These are phyloP conservation scores for Naegleria gruberi DNA, from an alignment of 208 protist species.

Conservation along the genomic window DNA sequence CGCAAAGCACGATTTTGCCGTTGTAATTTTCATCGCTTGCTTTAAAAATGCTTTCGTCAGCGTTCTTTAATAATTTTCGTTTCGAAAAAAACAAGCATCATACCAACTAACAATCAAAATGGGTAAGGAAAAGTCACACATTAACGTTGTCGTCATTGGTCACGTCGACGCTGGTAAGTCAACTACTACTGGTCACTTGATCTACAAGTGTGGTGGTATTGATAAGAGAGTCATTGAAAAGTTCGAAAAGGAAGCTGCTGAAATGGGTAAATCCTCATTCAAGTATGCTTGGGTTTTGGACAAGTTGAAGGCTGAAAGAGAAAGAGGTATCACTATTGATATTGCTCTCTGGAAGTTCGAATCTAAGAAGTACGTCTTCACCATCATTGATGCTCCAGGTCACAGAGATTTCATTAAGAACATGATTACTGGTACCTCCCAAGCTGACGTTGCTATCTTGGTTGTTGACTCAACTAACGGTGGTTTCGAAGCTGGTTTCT, in stretches of 20 bases:
- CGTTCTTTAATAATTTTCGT: neutral
- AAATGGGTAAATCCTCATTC: constrained; percentile 78
- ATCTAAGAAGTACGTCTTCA: constrained; percentile 69
- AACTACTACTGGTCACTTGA: constrained; percentile 73
- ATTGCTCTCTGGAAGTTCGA: constrained; percentile 77
- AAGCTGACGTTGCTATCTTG: constrained; percentile 74
- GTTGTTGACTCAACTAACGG: constrained; percentile 66
- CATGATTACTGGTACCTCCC: constrained; percentile 80
- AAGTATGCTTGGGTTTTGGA: constrained; percentile 92
- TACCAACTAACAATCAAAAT: neutral
- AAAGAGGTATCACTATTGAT: constrained; percentile 88
- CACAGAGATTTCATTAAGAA: constrained; percentile 86
- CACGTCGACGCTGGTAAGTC: constrained; percentile 77
- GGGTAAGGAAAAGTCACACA: constrained; percentile 25
- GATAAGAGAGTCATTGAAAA: constrained; percentile 72
- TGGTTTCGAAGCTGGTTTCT: constrained; percentile 86
- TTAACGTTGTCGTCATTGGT: constrained; percentile 35
- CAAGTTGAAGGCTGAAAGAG: constrained; percentile 82
- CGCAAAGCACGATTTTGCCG: too few relatives aligned
- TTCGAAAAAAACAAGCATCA: constrained; percentile 15
- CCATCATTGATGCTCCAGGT: constrained; percentile 85
- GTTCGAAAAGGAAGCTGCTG: constrained; percentile 67
- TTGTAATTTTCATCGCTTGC: neutral
- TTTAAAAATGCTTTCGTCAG: neutral
- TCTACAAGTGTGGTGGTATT: constrained; percentile 78